Conservation (phyloP, 345 rosid genomes). For the Eucalyptus virginea region DNA sequence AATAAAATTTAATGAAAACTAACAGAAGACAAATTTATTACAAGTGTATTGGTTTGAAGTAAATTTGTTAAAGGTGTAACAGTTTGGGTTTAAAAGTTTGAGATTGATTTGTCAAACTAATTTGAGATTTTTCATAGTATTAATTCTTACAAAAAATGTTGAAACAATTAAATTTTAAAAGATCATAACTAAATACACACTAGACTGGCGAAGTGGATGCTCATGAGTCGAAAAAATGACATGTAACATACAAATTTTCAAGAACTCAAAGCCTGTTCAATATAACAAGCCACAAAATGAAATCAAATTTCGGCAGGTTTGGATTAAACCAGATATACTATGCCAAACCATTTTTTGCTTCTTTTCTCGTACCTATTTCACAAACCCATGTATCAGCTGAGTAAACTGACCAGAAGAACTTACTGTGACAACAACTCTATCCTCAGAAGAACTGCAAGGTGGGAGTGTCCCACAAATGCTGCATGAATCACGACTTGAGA, state of each 20-base stretch:
- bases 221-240: not conserved
- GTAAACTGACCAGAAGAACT: not conserved
- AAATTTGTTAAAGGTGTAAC: too few relatives aligned
- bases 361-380: not conserved
- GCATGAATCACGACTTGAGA: too few relatives aligned
- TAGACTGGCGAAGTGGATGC: not conserved
- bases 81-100: too few relatives aligned
- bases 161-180: not conserved
- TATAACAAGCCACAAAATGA: not conserved
- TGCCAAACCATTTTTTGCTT: not conserved
- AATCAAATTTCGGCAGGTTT: not conserved
- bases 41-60: accelerated
- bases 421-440: not conserved
- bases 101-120: accelerated
- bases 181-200: not conserved
- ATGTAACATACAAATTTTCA: too few relatives aligned
- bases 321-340: not conserved
- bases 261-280: not conserved
- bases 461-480: too few relatives aligned
- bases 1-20: too few relatives aligned
- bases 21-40: accelerated
- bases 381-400: not conserved
- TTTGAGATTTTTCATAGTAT: too few relatives aligned
- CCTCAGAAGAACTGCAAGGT: not conserved
- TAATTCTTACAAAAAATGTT: too few relatives aligned